Percentiles rank a stretch among this genome's conserved stretches.
phyloP scores from a whole-genome alignment of 345 rosid genomes.

The Brassica carinata region DNA sequence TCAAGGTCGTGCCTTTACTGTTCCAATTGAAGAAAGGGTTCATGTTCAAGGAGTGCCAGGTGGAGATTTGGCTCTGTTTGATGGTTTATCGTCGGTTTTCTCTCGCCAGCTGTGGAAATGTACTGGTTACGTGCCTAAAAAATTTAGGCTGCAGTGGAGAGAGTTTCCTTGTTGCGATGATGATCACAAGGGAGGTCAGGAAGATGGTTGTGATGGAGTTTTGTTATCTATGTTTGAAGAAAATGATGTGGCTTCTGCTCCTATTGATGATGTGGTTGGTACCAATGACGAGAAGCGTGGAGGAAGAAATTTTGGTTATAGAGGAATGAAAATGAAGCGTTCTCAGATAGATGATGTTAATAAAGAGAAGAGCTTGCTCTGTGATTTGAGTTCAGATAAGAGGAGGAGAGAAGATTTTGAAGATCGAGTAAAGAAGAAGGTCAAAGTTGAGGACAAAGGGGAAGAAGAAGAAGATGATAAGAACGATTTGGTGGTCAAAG shows the following conservation, averaged over 20 bases:
- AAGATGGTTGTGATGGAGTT: slow-evolving; percentile 55
- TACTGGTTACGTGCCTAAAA: slow-evolving; percentile 83
- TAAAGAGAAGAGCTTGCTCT: slow-evolving; percentile 54
- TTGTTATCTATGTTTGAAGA: slow-evolving; percentile 67
- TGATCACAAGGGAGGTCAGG: slow-evolving; percentile 42
- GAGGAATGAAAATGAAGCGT: slow-evolving; percentile 42
- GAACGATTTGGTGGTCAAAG: neutral
- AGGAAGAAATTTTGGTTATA: slow-evolving; percentile 25
- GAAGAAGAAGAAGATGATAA: slow-evolving; percentile 41
- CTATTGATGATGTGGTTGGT: slow-evolving; percentile 14
- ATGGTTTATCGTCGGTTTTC: slow-evolving; percentile 63
- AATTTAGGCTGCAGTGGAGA: slow-evolving; percentile 64
- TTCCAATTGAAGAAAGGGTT: slow-evolving; percentile 81
- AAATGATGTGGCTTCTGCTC: slow-evolving; percentile 29
- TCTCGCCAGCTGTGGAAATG: slow-evolving; percentile 83
- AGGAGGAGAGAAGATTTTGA: slow-evolving; percentile 49
- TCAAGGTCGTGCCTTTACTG: slow-evolving; percentile 23
- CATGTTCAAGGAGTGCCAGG: slow-evolving; percentile 93
- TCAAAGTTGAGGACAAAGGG: slow-evolving; percentile 55
- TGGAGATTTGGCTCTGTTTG: slow-evolving; percentile 72
- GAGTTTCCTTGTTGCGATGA: slow-evolving; percentile 79
- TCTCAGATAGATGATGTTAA: slow-evolving; percentile 34
- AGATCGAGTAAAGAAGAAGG: slow-evolving; percentile 54
- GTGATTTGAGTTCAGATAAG: slow-evolving; percentile 48
- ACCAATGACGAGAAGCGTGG: slow-evolving; percentile 29